Percentiles rank a stretch among this genome's conserved stretches.
Evolutionary conservation across 768 basidiomycete genomes (phyloP).

Genomic region (Agaricus blazei): DNA sequence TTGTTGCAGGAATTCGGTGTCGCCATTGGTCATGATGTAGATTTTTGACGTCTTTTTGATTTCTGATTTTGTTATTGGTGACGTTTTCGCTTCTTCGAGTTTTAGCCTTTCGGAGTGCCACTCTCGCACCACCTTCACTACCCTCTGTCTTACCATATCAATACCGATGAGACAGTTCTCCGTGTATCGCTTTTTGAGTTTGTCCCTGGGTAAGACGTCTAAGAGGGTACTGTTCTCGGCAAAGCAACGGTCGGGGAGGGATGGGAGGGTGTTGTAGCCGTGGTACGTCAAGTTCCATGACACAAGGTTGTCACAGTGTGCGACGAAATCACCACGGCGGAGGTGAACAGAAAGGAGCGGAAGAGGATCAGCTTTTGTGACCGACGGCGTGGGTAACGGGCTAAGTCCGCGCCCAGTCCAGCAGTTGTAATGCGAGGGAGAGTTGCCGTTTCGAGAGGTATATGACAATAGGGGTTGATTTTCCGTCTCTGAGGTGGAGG

Average conservation of each 20-base stretch:
- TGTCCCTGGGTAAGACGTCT: no score
- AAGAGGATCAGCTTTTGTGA: constrained; percentile 12
- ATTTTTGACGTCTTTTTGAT: constrained; percentile 22
- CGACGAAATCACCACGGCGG: constrained; percentile 49
- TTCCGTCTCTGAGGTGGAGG: neutral
- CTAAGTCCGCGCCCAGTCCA: neutral
- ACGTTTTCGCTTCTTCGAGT: neutral
- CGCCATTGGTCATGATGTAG: no score
- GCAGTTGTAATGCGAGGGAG: neutral
- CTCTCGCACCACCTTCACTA: constrained; percentile 25
- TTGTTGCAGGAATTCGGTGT: no score
- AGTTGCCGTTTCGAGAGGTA: constrained; percentile 2
- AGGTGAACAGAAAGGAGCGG: constrained; percentile 55
- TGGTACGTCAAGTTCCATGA: constrained; percentile 35
- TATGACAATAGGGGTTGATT: neutral
- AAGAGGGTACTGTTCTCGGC: neutral
- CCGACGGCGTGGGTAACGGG: neutral
- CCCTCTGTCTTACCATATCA: constrained; percentile 41
- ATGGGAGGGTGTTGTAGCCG: constrained; percentile 50
- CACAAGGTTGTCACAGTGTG: constrained; percentile 41
- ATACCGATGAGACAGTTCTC: constrained; percentile 50
- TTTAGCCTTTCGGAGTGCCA: constrained; percentile 18
- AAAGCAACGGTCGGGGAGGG: constrained; percentile 42
- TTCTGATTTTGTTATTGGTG: neutral
- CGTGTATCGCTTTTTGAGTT: constrained; percentile 20